These are phyloP conservation scores for Coniochaeta sp. DNA, from an alignment of 2,329 filamentous ascomycete species.

Conservation along the genomic window DNA sequence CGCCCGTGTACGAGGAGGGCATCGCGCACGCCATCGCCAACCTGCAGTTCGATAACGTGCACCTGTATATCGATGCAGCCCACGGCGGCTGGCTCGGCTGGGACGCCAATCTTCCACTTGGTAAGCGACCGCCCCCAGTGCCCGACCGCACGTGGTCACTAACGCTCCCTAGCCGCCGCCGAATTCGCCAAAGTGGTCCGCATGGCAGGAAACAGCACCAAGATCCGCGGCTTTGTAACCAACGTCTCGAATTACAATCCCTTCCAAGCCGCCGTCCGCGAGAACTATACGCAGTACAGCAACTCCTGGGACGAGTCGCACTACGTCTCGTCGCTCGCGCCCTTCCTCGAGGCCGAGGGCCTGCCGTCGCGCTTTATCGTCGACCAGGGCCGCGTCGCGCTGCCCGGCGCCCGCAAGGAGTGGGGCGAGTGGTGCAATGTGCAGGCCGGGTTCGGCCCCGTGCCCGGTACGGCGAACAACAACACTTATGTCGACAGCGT, in stretches of 20 bases:
- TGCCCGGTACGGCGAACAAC: slow-evolving; percentile 25
- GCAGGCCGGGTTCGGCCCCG: slow-evolving; percentile 29
- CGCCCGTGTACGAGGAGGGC: slow-evolving; percentile 30
- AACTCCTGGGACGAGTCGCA: slow-evolving; percentile 32
- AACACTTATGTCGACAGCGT: slow-evolving; percentile 32
- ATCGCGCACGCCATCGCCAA: slow-evolving; percentile 32
- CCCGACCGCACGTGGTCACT: too few relatives aligned
- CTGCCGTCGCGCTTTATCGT: slow-evolving; percentile 36
- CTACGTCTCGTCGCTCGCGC: slow-evolving; percentile 30
- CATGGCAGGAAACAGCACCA: slow-evolving; percentile 21
- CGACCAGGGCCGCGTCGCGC: slow-evolving; percentile 33
- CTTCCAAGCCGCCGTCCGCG: slow-evolving; percentile 28
- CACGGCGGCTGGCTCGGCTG: slow-evolving; percentile 37
- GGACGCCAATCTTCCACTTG: slow-evolving; percentile 28
- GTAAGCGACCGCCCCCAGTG: too few relatives aligned
- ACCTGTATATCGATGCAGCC: slow-evolving; percentile 33
- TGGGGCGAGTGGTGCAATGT: slow-evolving; percentile 41
- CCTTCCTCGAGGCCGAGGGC: slow-evolving; percentile 28
- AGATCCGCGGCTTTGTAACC: slow-evolving; percentile 33
- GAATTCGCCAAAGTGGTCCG: slow-evolving; percentile 31
- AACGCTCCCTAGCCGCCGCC: slow-evolving; percentile 25
- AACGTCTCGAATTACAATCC: slow-evolving; percentile 39
- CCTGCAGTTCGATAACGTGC: slow-evolving; percentile 29
- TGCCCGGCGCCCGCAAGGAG: slow-evolving; percentile 25
- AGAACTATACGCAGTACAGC: slow-evolving; percentile 32